phyloP scores from a whole-genome alignment of 1,284 basidiomycete species.

The Vanrija pseudolonga region DNA sequence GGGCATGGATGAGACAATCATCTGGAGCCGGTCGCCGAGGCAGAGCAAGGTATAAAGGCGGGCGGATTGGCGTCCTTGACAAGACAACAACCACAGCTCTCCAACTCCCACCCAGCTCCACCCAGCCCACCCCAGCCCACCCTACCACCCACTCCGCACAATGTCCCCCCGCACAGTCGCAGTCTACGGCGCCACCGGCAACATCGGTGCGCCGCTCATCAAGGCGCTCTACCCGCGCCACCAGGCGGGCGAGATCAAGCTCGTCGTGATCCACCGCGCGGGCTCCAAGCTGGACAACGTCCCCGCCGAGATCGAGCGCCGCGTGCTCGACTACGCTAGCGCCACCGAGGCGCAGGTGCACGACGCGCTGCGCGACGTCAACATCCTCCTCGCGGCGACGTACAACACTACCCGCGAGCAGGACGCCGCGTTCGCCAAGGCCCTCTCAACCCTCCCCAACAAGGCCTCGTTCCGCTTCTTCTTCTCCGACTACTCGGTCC shows the following conservation, averaged over 20 bases:
- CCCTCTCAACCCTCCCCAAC: background rate
- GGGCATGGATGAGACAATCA: no score
- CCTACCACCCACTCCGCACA: no score
- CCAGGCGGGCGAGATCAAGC: background rate
- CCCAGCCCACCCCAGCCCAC: no score
- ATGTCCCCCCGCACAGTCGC: conserved; percentile 1
- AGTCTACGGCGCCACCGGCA: background rate
- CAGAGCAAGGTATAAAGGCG: no score
- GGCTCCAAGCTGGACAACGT: background rate
- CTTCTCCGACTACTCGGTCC: background rate
- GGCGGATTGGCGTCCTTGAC: no score
- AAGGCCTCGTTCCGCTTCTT: background rate
- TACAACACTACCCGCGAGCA: background rate
- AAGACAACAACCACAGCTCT: no score
- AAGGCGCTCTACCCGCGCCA: background rate
- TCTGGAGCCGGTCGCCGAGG: no score
- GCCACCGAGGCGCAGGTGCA: background rate
- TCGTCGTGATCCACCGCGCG: background rate
- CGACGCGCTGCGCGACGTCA: background rate
- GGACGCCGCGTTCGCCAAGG: background rate
- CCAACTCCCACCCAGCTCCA: no score
- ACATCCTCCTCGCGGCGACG: background rate
- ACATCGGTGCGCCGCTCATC: background rate
- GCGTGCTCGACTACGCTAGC: background rate
- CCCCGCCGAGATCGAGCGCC: background rate